phyloP scores from a whole-genome alignment of 441 rosid species.

The Breynia disticha region DNA sequence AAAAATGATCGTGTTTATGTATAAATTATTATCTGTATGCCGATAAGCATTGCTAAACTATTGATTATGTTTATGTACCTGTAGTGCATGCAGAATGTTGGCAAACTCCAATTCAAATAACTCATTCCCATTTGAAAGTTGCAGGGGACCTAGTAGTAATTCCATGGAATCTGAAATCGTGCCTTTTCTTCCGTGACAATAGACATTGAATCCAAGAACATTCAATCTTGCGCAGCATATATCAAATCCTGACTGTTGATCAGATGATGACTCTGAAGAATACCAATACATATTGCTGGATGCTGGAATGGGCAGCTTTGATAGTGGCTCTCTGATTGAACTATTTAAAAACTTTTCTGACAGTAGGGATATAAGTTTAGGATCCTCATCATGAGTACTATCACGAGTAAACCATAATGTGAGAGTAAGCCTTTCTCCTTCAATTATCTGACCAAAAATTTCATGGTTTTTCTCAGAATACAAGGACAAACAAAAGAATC shows the following conservation, averaged over 20 bases:
- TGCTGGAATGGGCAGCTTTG: slow-evolving; percentile 46
- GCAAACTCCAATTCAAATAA: slow-evolving; percentile 34
- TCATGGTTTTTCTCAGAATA: neutral
- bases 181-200: slow-evolving; percentile 27
- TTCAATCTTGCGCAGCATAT: slow-evolving; percentile 59
- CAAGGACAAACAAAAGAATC: neutral
- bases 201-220: slow-evolving; percentile 44
- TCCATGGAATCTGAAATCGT: slow-evolving; percentile 27
- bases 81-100: slow-evolving; percentile 72
- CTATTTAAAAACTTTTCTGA: slow-evolving; percentile 21
- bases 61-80: slow-evolving; percentile 31
- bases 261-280: slow-evolving; percentile 31
- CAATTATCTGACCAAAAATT: slow-evolving; percentile 39
- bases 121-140: slow-evolving; percentile 44
- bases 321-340: slow-evolving; percentile 11
- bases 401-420: slow-evolving; percentile 84
- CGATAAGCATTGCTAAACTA: neutral
- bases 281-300: slow-evolving; percentile 80
- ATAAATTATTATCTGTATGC: neutral
- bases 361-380: slow-evolving; percentile 59
- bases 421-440: slow-evolving; percentile 85
- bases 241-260: slow-evolving; percentile 42
- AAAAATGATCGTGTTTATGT: neutral
- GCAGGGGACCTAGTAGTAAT: slow-evolving; percentile 38
- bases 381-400: slow-evolving; percentile 72